phyloP scores from a whole-genome alignment of 257 asterid genomes.

The Echites panduratus region DNA sequence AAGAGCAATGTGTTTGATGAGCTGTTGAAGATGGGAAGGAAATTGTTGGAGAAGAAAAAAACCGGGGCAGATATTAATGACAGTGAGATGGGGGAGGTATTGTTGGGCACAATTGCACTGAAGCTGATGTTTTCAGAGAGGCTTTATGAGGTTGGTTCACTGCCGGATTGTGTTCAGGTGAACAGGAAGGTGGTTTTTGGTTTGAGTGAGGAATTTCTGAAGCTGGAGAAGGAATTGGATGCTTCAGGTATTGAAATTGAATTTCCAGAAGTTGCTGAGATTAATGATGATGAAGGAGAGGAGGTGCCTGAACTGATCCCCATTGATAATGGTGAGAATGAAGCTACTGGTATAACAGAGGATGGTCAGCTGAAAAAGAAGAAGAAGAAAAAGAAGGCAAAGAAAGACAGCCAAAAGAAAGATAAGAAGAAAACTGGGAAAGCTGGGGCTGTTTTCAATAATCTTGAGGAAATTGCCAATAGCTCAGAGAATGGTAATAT shows the following conservation, averaged over 20 bases:
- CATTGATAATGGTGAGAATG: constrained; percentile 32
- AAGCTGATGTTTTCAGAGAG: constrained; percentile 55
- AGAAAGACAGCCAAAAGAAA: constrained; percentile 40
- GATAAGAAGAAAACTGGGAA: constrained; percentile 31
- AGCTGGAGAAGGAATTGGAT: constrained; percentile 70
- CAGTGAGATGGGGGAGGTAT: constrained; percentile 35
- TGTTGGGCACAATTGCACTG: constrained; percentile 62
- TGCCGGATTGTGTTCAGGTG: constrained; percentile 60
- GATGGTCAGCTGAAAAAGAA: constrained; percentile 28
- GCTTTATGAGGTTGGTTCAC: constrained; percentile 63
- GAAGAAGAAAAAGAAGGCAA: constrained; percentile 45
- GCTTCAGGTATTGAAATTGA: constrained; percentile 47
- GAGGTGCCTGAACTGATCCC: constrained; percentile 68
- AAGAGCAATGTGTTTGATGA: constrained; percentile 67
- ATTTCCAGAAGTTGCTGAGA: constrained; percentile 40
- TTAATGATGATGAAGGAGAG: constrained; percentile 26
- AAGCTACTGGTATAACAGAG: constrained; percentile 15
- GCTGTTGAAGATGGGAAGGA: constrained; percentile 48
- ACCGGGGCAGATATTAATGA: constrained; percentile 37
- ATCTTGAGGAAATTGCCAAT: constrained; percentile 24
- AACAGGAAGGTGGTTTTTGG: constrained; percentile 71
- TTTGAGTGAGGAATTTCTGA: constrained; percentile 67
- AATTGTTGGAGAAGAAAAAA: constrained; percentile 41
- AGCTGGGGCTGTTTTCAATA: constrained; percentile 20
- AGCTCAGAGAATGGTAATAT: constrained; percentile 23